These are phyloP conservation scores for Elsinoe perseae DNA, from an alignment of 2,329 filamentous ascomycete species.

Conservation along the genomic window DNA sequence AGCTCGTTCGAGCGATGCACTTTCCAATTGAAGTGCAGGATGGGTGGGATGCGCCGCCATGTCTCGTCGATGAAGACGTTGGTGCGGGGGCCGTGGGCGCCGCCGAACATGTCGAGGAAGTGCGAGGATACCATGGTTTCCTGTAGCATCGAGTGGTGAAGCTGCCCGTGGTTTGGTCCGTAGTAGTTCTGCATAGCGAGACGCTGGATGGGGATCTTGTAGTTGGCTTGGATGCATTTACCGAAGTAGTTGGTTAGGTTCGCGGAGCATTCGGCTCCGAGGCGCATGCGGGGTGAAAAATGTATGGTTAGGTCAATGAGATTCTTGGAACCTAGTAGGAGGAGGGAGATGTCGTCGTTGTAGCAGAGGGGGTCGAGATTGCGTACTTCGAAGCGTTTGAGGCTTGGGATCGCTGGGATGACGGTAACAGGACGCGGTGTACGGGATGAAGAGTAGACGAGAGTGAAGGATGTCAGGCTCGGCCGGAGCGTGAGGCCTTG, in stretches of 20 bases:
- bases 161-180: slow-evolving; percentile 43
- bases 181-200: slow-evolving; percentile 53
- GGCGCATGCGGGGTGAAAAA: slow-evolving; percentile 55
- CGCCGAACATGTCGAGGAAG: slow-evolving; percentile 46
- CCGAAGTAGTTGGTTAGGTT: slow-evolving; percentile 50
- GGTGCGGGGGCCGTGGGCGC: slow-evolving; percentile 33
- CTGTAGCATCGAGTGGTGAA: slow-evolving; percentile 39
- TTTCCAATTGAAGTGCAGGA: slow-evolving; percentile 39
- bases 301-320: slow-evolving; percentile 50
- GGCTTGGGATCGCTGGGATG: slow-evolving; percentile 50
- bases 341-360: slow-evolving; percentile 53
- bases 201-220: slow-evolving; percentile 42
- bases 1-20: slow-evolving; percentile 20
- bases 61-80: slow-evolving; percentile 49
- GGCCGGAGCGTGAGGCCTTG: slow-evolving; percentile 45
- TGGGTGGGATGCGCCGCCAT: slow-evolving; percentile 38
- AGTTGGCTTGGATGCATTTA: slow-evolving; percentile 42
- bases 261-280: slow-evolving; percentile 50
- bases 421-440: slow-evolving; percentile 50
- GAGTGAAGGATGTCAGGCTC: slow-evolving; percentile 45
- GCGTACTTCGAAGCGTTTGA: slow-evolving; percentile 47
- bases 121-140: slow-evolving; percentile 42
- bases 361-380: slow-evolving; percentile 58
- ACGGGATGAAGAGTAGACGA: slow-evolving; percentile 50
- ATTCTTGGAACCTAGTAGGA: slow-evolving; percentile 47